Conservation (phyloP, 768 basidiomycete species). For the Pisolithus orientalis region DNA sequence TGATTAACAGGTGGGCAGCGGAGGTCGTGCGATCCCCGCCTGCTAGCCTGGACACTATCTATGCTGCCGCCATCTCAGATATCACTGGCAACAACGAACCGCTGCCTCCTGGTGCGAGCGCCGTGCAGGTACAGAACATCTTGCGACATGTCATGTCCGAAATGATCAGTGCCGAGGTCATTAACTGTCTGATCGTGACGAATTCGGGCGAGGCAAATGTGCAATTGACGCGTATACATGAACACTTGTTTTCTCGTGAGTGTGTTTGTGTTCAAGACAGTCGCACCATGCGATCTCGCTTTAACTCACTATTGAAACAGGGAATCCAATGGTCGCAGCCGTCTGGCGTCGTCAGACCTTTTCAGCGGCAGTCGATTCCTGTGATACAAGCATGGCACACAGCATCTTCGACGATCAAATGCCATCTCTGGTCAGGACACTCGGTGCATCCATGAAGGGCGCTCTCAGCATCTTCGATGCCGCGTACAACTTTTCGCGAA, state of each 20-base stretch:
- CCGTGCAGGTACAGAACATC: conserved; percentile 75
- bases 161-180: conserved; percentile 64
- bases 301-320: conserved; percentile 28
- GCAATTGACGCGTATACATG: conserved; percentile 81
- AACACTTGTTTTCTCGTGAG: conserved; percentile 80
- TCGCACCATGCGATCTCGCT: not conserved
- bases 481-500: conserved; percentile 76
- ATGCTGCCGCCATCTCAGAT: conserved; percentile 54
- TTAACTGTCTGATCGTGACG: conserved; percentile 84
- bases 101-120: conserved; percentile 37
- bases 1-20: conserved; percentile 85
- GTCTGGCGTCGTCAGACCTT: conserved; percentile 91
- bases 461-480: conserved; percentile 59
- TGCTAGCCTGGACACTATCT: conserved; percentile 44
- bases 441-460: conserved; percentile 37
- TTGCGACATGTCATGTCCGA: conserved; percentile 79
- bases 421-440: conserved; percentile 52
- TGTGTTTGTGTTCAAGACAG: conserved; percentile 6
- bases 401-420: conserved; percentile 68
- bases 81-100: conserved; percentile 46
- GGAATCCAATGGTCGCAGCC: conserved; percentile 81
- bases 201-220: conserved; percentile 80
- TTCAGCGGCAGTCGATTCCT: conserved; percentile 75
- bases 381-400: conserved; percentile 63
- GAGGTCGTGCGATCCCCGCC: conserved; percentile 60